Conservation (phyloP, 352 stramenopile species). For the Phytophthora chlamydospora region DNA sequence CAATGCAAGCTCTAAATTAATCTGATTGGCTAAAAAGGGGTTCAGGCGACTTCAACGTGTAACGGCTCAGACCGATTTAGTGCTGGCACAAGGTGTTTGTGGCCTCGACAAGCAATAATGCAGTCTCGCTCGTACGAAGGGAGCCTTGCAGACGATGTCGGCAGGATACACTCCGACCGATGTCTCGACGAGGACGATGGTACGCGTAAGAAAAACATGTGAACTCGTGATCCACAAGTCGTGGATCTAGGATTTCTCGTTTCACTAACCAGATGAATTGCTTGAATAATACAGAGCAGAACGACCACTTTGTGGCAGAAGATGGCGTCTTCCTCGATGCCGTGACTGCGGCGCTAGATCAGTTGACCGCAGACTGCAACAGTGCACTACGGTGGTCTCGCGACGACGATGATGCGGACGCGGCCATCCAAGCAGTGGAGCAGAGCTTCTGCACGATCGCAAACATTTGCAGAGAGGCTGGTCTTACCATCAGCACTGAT, state of each 20-base stretch:
- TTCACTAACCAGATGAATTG: no score
- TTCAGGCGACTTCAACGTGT: constrained; percentile 28
- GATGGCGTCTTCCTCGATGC: constrained; percentile 43
- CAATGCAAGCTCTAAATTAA: constrained; percentile 3
- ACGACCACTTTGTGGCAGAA: constrained; percentile 36
- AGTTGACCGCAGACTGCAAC: constrained; percentile 24
- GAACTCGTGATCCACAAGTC: no score
- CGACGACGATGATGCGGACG: constrained; percentile 18
- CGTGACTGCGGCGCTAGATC: constrained; percentile 25
- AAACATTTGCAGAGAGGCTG: constrained; percentile 32
- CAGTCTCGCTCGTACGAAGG: constrained; percentile 5
- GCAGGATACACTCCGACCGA: neutral
- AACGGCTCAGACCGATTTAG: constrained; percentile 26
- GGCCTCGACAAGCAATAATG: constrained; percentile 6
- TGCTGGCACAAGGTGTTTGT: neutral
- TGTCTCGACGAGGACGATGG: neutral
- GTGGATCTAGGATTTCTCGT: no score
- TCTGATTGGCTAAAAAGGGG: constrained; percentile 25
- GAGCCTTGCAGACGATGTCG: neutral
- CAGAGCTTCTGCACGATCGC: constrained; percentile 22
- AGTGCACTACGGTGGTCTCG: constrained; percentile 26
- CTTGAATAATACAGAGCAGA: no score
- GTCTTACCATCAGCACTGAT: constrained; percentile 10
- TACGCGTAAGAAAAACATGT: constrained; percentile 3
- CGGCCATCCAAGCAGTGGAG: constrained; percentile 26